Evolutionary conservation across 768 basidiomycete genomes (phyloP), one percentile per base, ranked within the genome.

Genomic region (Exidia glandulosa): DNA sequence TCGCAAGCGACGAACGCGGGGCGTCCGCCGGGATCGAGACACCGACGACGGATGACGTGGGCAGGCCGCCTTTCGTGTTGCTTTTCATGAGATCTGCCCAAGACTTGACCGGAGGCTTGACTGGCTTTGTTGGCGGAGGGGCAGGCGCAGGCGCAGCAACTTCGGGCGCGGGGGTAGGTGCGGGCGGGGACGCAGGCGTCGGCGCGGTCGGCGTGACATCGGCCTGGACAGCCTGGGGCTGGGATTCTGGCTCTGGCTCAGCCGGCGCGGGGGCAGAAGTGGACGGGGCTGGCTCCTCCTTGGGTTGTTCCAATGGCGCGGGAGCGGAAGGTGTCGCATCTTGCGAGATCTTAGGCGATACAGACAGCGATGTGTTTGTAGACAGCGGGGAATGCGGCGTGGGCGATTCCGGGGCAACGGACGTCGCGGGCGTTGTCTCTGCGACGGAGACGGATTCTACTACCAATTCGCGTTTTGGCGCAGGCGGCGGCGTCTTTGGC

Each of bases 41-140:
- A 3, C 88, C 88, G 14, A 88, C 79, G 56, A 89, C 79, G 56
- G 81, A 79, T 9, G 88, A 90, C 0, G 80, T 84, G 2, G 87
- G 88, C 16, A 89, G 81, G 48, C 71, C 30, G 10, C 50, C 50
- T 1, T 65, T 72, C 67, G 57, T 74, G 76, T 80, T 80, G 63
- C 74, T 76, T 29, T 80, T 81, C 36, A 90, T 75, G 33, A 91
- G 81, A 14, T 86, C 86, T 0, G 88, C 87, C 84, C 85, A 91
- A 2, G 85, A 86, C 69, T 84, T 88, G 72, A 83, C 86, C n/a
- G 64, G 59, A 1, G 64, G 56, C 3, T n/a, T n/a, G n/a, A n/a
- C n/a, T n/a, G 74, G 69, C 27, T 52, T 59, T 14, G 31, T 27
- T 32, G 62, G 31, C n/a, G 50, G 52, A 23, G 50, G 31, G 50